Percentiles rank a stretch among this genome's conserved stretches.
Evolutionary conservation across 73 alveolate genomes (phyloP).

Genomic region (Stentor roeselii): DNA sequence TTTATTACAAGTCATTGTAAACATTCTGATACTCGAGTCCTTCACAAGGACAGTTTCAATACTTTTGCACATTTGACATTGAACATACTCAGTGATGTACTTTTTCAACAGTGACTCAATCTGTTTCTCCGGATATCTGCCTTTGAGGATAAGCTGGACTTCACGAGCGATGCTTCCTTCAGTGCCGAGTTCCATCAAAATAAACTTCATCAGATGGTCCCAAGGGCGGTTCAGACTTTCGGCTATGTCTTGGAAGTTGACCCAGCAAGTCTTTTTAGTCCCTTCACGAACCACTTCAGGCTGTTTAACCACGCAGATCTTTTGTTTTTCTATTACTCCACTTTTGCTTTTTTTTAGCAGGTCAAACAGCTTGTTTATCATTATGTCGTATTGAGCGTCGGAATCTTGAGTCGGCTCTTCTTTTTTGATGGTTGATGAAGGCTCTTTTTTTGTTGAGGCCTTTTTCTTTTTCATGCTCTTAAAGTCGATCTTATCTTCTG

Average conservation of each 20-base stretch:
- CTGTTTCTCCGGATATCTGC: conserved; percentile 39
- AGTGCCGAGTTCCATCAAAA: conserved; percentile 54
- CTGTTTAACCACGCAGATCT: conserved; percentile 28
- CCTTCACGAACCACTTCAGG: conserved; percentile 53
- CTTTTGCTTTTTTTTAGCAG: conserved; percentile 7
- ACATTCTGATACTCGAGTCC: conserved; percentile 50
- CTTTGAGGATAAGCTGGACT: conserved; percentile 46
- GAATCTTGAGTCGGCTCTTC: conserved; percentile 16
- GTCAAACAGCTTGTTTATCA: not conserved
- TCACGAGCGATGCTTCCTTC: conserved; percentile 51
- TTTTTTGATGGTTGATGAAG: not conserved
- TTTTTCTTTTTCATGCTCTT: conserved; percentile 16
- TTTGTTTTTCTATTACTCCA: not conserved
- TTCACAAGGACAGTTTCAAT: conserved; percentile 40
- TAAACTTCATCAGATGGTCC: conserved; percentile 39
- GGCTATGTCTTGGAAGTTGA: conserved; percentile 49
- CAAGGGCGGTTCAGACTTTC: conserved; percentile 49
- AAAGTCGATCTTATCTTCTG: not conserved
- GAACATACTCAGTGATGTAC: conserved; percentile 50
- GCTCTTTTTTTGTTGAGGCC: not conserved
- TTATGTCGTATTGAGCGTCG: conserved; percentile 10
- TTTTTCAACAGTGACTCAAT: conserved; percentile 47
- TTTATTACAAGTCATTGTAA: conserved; percentile 46
- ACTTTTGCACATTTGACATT: conserved; percentile 50
- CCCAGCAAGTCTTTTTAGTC: conserved; percentile 52